These are phyloP conservation scores for Mucor saturninus DNA, from an alignment of 371 early-diverging fungal genomes.

Conservation along the genomic window DNA sequence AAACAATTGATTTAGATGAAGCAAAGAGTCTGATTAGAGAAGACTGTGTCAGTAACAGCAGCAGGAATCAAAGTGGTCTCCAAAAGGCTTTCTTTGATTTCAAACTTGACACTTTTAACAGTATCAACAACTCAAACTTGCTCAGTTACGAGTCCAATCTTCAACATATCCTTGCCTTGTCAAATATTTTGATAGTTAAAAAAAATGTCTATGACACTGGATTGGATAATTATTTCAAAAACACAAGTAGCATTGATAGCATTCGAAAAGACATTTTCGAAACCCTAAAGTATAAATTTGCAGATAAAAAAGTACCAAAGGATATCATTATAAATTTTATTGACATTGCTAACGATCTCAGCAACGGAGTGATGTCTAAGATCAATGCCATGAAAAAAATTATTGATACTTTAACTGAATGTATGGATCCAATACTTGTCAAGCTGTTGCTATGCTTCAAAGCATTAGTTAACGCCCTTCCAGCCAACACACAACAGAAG, in stretches of 20 bases:
- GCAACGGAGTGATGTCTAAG: too few relatives aligned
- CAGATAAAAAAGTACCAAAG: slow-evolving; percentile 11
- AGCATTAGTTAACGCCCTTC: slow-evolving; percentile 20
- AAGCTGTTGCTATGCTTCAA: too few relatives aligned
- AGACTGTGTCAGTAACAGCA: slow-evolving; percentile 9
- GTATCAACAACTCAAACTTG: slow-evolving; percentile 10
- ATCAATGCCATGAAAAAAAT: too few relatives aligned
- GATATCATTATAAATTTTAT: slow-evolving; percentile 10
- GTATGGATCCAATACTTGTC: too few relatives aligned
- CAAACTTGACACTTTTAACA: slow-evolving; percentile 1
- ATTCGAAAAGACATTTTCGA: slow-evolving; percentile 12
- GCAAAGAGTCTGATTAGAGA: slow-evolving; percentile 11
- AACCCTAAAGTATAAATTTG: slow-evolving; percentile 5
- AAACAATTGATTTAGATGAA: slow-evolving; percentile 11
- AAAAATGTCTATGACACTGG: slow-evolving; percentile 12
- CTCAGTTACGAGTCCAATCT: slow-evolving; percentile 17
- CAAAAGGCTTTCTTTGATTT: slow-evolving; percentile 2
- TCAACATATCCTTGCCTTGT: slow-evolving; percentile 14
- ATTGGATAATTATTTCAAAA: slow-evolving; percentile 14
- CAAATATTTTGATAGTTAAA: slow-evolving; percentile 13
- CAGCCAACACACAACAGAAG: slow-evolving; percentile 9
- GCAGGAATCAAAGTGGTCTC: slow-evolving; percentile 4
- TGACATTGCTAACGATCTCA: too few relatives aligned
- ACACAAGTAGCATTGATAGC: slow-evolving; percentile 8
- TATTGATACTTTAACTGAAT: too few relatives aligned